A percentile compares a stretch with the other conserved stretches of the same genome.
phyloP scores from a whole-genome alignment of 148 eudicot species.

The Diospyros kaki region DNA sequence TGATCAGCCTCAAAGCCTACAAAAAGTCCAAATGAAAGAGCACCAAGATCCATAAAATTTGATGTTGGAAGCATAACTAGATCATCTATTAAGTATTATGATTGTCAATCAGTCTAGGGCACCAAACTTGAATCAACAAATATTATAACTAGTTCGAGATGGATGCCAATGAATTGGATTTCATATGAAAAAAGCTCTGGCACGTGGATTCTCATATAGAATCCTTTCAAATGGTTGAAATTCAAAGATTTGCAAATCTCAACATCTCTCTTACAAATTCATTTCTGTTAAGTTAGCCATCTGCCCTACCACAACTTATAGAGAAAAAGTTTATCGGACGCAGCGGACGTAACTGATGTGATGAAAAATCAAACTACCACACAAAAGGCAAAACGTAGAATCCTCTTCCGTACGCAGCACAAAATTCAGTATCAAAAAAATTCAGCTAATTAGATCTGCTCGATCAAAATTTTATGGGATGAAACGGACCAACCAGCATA shows the following conservation, averaged over 20 bases:
- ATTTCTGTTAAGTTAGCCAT: not conserved
- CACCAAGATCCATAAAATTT: not conserved
- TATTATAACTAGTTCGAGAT: not conserved
- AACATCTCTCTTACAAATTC: not conserved
- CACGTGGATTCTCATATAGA: not conserved
- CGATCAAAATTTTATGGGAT: not conserved
- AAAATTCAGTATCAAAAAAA: not conserved
- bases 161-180: not conserved
- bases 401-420: not conserved
- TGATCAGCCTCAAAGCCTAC: constrained; percentile 84
- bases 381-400: not conserved
- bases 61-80: not conserved
- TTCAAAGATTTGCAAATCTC: not conserved
- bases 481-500: not conserved
- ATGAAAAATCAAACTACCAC: not conserved
- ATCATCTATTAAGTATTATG: not conserved
- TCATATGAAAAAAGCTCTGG: not conserved
- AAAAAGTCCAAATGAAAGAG: not conserved
- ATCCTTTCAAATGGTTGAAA: not conserved
- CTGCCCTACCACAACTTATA: not conserved
- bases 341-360: not conserved
- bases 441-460: not conserved
- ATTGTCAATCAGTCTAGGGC: not conserved
- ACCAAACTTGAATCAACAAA: not conserved
- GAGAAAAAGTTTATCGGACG: not conserved